Evolutionary conservation across 2,329 filamentous ascomycete species (phyloP).

Genomic region (Aspergillus sp.): DNA sequence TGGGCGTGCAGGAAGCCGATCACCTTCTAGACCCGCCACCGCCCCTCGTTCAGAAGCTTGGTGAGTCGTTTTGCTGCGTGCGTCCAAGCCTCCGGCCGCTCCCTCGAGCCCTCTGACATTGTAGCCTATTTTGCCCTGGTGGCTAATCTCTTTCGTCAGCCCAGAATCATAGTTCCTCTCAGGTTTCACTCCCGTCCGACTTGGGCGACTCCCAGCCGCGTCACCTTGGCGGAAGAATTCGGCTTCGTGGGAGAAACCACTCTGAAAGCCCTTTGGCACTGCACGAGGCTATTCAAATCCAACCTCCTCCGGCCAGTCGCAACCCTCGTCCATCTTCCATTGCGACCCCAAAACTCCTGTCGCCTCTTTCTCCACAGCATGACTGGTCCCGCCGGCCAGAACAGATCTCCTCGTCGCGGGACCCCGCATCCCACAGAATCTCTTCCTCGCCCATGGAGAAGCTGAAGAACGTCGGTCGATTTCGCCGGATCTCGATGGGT

Average conservation of each 20-base stretch:
- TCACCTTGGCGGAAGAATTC: constrained; percentile 18
- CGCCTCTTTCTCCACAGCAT: constrained; percentile 7
- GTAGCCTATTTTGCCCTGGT: background rate
- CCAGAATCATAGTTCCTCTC: constrained; percentile 16
- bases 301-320: constrained; percentile 2
- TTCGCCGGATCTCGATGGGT: constrained; percentile 32
- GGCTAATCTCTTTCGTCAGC: constrained; percentile 15
- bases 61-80: constrained; percentile 17
- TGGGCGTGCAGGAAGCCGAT: constrained; percentile 27
- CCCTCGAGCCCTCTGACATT: background rate
- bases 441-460: constrained; percentile 30
- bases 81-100: background rate
- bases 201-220: constrained; percentile 15
- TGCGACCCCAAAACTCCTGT: constrained; percentile 2
- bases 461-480: constrained; percentile 33
- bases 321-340: background rate
- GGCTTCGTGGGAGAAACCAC: constrained; percentile 6
- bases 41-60: constrained; percentile 19
- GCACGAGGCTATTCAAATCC: constrained; percentile 15
- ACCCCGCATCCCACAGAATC: constrained; percentile 21
- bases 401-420: constrained; percentile 14
- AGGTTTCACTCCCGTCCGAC: constrained; percentile 20
- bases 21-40: constrained; percentile 16
- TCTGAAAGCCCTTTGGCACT: constrained; percentile 4
- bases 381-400: constrained; percentile 14